A percentile compares a stretch with the other conserved stretches of the same genome.
phyloP scores from a whole-genome alignment of 176 grass and related monocot species.

The Hordeum vulgare region MorexV3_pseudomolecules_assembly NC_058520.1:376012562-376013061 shows the following conservation, averaged over 20 bases:
- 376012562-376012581: background rate
- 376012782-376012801: background rate
- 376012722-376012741: background rate
- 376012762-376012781: background rate
- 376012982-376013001: background rate
- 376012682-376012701: background rate
- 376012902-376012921: background rate
- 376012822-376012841: background rate
- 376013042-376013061: background rate
- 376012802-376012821: background rate
- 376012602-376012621: background rate
- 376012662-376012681: background rate
- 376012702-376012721: background rate
- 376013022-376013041: background rate
- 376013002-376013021: background rate
- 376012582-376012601: background rate
- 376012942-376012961: background rate
- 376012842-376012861: background rate
- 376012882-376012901: background rate
- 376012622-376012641: background rate
- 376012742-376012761: background rate
- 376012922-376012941: background rate
- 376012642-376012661: background rate
- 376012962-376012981: background rate
- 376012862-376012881: background rate